Evolutionary conservation across 1,284 basidiomycete genomes (phyloP).

Genomic region (Phellinidium pouzarii): DNA sequence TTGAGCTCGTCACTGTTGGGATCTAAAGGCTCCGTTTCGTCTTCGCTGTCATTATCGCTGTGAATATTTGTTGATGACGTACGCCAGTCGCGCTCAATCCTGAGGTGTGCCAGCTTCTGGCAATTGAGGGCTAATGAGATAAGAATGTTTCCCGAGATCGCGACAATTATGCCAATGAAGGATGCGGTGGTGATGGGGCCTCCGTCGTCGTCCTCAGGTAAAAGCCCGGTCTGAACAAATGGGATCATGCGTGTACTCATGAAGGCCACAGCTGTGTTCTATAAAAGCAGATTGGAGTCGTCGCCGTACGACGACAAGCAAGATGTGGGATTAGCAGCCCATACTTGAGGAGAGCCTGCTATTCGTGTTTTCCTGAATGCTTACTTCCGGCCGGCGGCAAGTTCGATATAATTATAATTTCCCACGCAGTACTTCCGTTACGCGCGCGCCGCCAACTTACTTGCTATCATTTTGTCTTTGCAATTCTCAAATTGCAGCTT

Average conservation of each 20-base stretch:
- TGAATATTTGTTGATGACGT: not conserved
- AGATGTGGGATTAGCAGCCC: too few species aligned
- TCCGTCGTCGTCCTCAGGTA: not conserved
- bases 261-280: too few species aligned
- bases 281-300: too few species aligned
- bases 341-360: too few species aligned
- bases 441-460: too few species aligned
- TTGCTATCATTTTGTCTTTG: not conserved
- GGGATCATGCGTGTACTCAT: not conserved
- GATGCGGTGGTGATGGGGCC: conserved; percentile 26
- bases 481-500: too few species aligned
- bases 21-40: not conserved
- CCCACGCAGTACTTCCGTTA: too few species aligned
- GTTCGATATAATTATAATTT: too few species aligned
- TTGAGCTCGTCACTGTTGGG: conserved; percentile 3
- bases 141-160: conserved; percentile 80
- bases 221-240: not conserved
- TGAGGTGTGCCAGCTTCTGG: conserved; percentile 86
- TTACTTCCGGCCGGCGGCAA: too few species aligned
- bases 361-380: too few species aligned
- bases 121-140: conserved; percentile 87
- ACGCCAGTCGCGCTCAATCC: conserved; percentile 43
- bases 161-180: conserved; percentile 77
- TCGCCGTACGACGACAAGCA: too few species aligned
- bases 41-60: not conserved